Evolutionary conservation across 768 basidiomycete species (phyloP), one percentile per base, ranked within the genome.

Genomic region (Sutorius australiensis): DNA sequence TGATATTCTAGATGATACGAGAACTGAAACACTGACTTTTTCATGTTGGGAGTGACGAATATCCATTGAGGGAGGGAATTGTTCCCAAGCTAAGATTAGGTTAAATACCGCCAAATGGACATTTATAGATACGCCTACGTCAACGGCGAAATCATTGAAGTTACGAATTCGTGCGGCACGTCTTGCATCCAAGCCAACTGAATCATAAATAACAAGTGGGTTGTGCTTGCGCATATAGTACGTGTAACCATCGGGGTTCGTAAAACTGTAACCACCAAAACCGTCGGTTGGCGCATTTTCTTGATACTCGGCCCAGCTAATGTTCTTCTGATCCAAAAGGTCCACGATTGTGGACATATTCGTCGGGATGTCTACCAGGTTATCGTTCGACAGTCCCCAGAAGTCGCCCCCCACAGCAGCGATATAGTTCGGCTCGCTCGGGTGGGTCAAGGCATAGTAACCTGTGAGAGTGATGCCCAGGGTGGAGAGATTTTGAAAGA

Each of bases 221-320:
- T 77, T 77, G 65, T 81, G 79, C 69, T 81, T 81, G 67, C 80
- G 76, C 40, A 73, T 71, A 53, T 81, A 80, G 69, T 75, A 81
- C 5, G 69, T 70, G 61, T 80, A 79, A 3, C 60, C 61, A 32
- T 62, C 50, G 9, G 55, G 33, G 56, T 57, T 67, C 50, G 42
- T 57, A 38, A 59, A 73, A 58, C 69, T 69, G 65, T 68, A 76
- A 7, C 73, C 78, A 28, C 57, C 61, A 47, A 71, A 81, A 0
- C 77, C 80, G 46, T 78, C 77, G 2, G 56, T 61, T 0, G 80
- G 80, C 75, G 82, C 72, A 55, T 75, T 77, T 58, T 84, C 82
- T 60, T 81, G 75, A 60, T 85, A 86, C 19, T 77, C 74, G 0
- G 74, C 77, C 84, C 84, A 86, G 8, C 78, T 78, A 38, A 86